Evolutionary conservation across 768 basidiomycete genomes (phyloP).

Genomic region (Megacollybia marginata): DNA sequence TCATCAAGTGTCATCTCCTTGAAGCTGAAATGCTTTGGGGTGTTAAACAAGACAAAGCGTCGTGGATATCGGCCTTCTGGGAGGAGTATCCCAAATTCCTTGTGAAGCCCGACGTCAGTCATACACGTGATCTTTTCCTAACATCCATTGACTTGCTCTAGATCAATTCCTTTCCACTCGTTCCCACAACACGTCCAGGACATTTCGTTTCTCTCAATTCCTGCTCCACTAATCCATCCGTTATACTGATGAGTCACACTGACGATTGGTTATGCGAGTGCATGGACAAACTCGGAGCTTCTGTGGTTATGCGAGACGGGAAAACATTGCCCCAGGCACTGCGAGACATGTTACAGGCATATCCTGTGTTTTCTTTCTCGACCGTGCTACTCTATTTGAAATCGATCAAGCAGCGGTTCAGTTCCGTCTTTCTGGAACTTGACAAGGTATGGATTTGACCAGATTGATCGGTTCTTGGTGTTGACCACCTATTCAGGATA

Average conservation of each 20-base stretch:
- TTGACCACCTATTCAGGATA: background rate
- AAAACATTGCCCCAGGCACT: too few relatives aligned
- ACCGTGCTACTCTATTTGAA: too few relatives aligned
- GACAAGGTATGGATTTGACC: background rate
- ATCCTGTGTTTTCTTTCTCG: too few relatives aligned
- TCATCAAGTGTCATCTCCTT: constrained; percentile 10
- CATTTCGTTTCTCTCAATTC: constrained; percentile 24
- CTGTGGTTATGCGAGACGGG: background rate
- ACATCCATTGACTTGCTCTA: background rate
- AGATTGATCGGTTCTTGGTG: too few relatives aligned
- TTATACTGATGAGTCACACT: background rate
- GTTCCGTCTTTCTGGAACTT: background rate
- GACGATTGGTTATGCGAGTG: background rate
- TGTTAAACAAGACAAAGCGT: background rate
- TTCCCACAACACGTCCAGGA: constrained; percentile 19
- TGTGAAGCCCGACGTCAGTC: background rate
- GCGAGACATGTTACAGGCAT: too few relatives aligned
- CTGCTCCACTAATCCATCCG: constrained; percentile 13
- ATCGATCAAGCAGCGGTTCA: background rate
- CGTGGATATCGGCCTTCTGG: constrained; percentile 30
- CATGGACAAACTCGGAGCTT: background rate
- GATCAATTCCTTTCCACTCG: constrained; percentile 23
- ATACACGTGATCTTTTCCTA: too few relatives aligned
- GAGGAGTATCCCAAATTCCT: constrained; percentile 9
- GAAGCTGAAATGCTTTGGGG: constrained; percentile 2